Percentiles rank a stretch among this genome's conserved stretches.
Evolutionary conservation across 2,329 filamentous ascomycete genomes (phyloP).

Genomic region (Sarocladium kiliense): DNA sequence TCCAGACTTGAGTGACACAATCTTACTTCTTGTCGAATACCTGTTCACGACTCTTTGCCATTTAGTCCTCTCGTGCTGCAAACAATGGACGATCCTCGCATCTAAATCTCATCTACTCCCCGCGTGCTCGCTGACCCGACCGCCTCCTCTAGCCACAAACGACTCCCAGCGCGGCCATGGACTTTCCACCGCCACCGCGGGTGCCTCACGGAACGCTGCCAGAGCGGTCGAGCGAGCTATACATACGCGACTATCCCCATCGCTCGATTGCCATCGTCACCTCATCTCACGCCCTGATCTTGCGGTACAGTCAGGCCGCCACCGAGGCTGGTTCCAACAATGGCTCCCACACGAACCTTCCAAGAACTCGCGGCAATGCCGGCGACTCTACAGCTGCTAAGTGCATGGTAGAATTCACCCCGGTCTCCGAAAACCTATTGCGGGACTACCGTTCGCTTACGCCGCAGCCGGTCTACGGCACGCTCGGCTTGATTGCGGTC

Average conservation of each 20-base stretch:
- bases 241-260: slow-evolving; percentile 81
- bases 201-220: slow-evolving; percentile 23
- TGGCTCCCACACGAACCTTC: slow-evolving; percentile 51
- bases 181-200: slow-evolving; percentile 5
- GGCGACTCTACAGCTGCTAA: slow-evolving; percentile 45
- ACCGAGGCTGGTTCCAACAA: slow-evolving; percentile 52
- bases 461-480: slow-evolving; percentile 73
- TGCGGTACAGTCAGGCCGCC: slow-evolving; percentile 69
- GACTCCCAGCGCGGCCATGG: background rate
- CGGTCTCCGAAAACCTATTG: slow-evolving; percentile 59
- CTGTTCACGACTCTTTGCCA: background rate
- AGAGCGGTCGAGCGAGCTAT: slow-evolving; percentile 67
- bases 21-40: background rate
- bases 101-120: background rate
- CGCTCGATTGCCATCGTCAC: slow-evolving; percentile 85
- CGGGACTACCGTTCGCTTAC: slow-evolving; percentile 73
- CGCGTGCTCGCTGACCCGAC: background rate
- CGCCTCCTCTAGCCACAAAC: background rate
- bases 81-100: background rate
- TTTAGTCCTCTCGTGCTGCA: background rate
- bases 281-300: slow-evolving; percentile 72
- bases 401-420: slow-evolving; percentile 86
- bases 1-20: background rate
- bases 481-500: slow-evolving; percentile 80
- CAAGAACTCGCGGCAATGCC: slow-evolving; percentile 29